A percentile compares a stretch with the other conserved stretches of the same genome.
These are phyloP conservation scores for Avena eriantha DNA, from an alignment of 176 grass and related monocot genomes.

Conservation along the genomic window DNA sequence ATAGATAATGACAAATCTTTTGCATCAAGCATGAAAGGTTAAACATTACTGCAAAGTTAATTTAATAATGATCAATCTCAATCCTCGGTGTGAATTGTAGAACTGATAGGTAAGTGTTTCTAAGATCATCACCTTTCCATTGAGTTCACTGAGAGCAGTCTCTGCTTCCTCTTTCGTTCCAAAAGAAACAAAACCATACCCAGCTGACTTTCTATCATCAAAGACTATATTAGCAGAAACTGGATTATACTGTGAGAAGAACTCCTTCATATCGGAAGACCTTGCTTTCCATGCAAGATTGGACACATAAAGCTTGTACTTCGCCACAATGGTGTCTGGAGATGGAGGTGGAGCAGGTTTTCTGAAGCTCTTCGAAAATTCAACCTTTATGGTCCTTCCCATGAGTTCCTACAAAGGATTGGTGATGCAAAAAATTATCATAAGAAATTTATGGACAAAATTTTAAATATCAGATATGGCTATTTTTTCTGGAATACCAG, in stretches of 20 bases:
- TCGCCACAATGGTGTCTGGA: slow-evolving; percentile 43
- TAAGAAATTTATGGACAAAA: background rate
- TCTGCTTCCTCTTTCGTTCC: slow-evolving; percentile 78
- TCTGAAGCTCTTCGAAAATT: slow-evolving; percentile 80
- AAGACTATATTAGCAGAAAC: slow-evolving; percentile 73
- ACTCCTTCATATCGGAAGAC: slow-evolving; percentile 65
- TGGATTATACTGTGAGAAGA: slow-evolving; percentile 70
- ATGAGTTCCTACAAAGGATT: slow-evolving; percentile 60
- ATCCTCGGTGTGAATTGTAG: slow-evolving; percentile 22
- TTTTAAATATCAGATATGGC: background rate
- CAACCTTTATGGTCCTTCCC: slow-evolving; percentile 80
- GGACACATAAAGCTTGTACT: slow-evolving; percentile 80
- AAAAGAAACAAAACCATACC: slow-evolving; percentile 93
- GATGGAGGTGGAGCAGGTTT: slow-evolving; percentile 66
- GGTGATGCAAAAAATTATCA: slow-evolving; percentile 18
- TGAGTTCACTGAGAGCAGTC: slow-evolving; percentile 72
- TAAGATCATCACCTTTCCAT: slow-evolving; percentile 72
- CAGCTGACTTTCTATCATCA: slow-evolving; percentile 67
- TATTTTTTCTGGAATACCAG: background rate
- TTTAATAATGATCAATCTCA: slow-evolving; percentile 19
- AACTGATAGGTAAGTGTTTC: slow-evolving; percentile 1
- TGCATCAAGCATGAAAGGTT: slow-evolving; percentile 17
- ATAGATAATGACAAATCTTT: background rate
- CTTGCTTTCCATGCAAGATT: slow-evolving; percentile 97
- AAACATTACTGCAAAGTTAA: background rate